Evolutionary conservation across 148 eudicot species (phyloP).

Genomic region (Camellia sinensis): DNA sequence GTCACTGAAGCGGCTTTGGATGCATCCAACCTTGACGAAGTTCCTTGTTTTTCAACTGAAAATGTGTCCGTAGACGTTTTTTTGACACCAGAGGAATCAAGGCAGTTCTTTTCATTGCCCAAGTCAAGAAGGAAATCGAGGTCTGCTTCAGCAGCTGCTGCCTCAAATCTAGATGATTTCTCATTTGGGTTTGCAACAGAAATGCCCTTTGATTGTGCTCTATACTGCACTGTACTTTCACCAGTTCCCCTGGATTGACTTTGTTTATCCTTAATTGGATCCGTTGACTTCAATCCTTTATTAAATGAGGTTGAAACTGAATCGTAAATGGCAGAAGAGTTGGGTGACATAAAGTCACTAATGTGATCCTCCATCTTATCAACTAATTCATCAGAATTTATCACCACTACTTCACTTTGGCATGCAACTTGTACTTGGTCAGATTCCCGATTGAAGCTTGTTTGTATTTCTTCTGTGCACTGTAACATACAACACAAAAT

Average conservation of each 20-base stretch:
- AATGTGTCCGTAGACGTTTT: background rate
- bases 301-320: slow-evolving; percentile 14
- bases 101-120: slow-evolving; percentile 27
- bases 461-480: slow-evolving; percentile 13
- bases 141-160: slow-evolving; percentile 52
- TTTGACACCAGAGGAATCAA: slow-evolving; percentile 24
- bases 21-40: slow-evolving; percentile 8
- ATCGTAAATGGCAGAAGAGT: background rate
- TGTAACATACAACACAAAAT: slow-evolving; percentile 10
- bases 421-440: slow-evolving; percentile 11
- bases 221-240: background rate
- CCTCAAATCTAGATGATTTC: slow-evolving; percentile 30
- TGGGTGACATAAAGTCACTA: background rate
- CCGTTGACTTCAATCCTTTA: slow-evolving; percentile 1
- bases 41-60: background rate
- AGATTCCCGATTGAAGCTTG: slow-evolving; percentile 15
- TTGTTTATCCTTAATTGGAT: slow-evolving; percentile 13
- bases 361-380: background rate
- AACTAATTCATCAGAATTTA: slow-evolving; percentile 13
- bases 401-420: slow-evolving; percentile 8
- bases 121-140: slow-evolving; percentile 67
- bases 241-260: background rate
- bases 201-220: background rate
- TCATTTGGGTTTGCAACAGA: slow-evolving; percentile 8
- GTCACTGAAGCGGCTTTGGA: background rate